Evolutionary conservation across 2,329 filamentous ascomycete genomes (phyloP).

Genomic region (Septoria linicola): DNA sequence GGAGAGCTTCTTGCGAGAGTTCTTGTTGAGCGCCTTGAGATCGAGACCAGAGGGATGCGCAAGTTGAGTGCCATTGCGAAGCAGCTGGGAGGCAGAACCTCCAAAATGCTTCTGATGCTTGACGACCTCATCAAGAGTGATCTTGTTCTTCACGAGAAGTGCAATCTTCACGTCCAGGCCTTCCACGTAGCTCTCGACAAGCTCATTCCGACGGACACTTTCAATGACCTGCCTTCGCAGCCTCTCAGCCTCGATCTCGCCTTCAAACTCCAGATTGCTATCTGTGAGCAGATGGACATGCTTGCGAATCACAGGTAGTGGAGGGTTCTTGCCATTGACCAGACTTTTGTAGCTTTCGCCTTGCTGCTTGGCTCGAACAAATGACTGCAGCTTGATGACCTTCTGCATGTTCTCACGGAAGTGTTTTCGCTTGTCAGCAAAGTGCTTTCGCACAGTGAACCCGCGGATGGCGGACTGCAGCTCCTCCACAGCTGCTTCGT

Average conservation of each 20-base stretch:
- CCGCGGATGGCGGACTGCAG: slow-evolving; percentile 74
- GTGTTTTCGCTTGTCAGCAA: slow-evolving; percentile 80
- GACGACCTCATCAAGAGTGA: slow-evolving; percentile 95
- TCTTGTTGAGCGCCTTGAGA: slow-evolving; percentile 95
- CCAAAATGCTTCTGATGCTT: slow-evolving; percentile 96
- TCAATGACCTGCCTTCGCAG: slow-evolving; percentile 94
- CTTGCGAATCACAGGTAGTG: slow-evolving; percentile 94
- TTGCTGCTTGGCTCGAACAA: slow-evolving; percentile 90
- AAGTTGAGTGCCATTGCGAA: slow-evolving; percentile 33
- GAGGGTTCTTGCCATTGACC: slow-evolving; percentile 93
- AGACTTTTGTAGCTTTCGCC: slow-evolving; percentile 97
- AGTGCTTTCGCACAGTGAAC: slow-evolving; percentile 69
- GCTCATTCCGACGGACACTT: slow-evolving; percentile 94
- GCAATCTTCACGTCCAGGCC: slow-evolving; percentile 99
- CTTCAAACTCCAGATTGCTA: slow-evolving; percentile 98
- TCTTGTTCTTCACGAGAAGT: slow-evolving; percentile 97
- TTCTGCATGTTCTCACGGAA: slow-evolving; percentile 98
- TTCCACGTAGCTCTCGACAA: slow-evolving; percentile 96
- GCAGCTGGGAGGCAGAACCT: slow-evolving; percentile 49
- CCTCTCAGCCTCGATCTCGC: slow-evolving; percentile 95
- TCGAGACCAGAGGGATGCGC: slow-evolving; percentile 77
- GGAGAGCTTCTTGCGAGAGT: slow-evolving; percentile 89
- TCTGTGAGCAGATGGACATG: slow-evolving; percentile 98
- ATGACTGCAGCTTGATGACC: slow-evolving; percentile 97
- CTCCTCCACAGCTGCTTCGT: slow-evolving; percentile 73